These are phyloP conservation scores for Barnettozyma siamensis DNA, from an alignment of 805 yeast genomes.

Conservation along the genomic window DNA sequence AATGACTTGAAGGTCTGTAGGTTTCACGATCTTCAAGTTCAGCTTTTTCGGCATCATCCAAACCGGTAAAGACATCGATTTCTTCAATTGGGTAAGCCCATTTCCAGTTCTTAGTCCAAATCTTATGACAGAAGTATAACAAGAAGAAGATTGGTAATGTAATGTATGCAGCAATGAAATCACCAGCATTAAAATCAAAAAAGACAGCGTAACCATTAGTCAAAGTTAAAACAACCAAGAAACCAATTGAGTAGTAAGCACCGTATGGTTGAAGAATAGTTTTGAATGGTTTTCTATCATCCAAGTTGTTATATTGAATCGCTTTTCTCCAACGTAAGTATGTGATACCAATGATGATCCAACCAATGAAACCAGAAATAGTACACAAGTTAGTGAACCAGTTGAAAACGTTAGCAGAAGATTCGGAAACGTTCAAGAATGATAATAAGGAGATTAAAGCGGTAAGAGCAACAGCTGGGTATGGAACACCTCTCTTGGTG, in stretches of 20 bases:
- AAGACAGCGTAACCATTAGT: slow-evolving; percentile 75
- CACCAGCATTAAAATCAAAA: slow-evolving; percentile 39
- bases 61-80: slow-evolving; percentile 55
- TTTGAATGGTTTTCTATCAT: slow-evolving; percentile 52
- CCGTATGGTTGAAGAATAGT: slow-evolving; percentile 53
- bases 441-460: slow-evolving; percentile 51
- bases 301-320: slow-evolving; percentile 43
- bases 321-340: slow-evolving; percentile 69
- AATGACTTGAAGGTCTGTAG: slow-evolving; percentile 6
- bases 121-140: slow-evolving; percentile 54
- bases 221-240: slow-evolving; percentile 47
- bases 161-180: slow-evolving; percentile 68
- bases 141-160: slow-evolving; percentile 52
- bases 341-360: slow-evolving; percentile 64
- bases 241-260: slow-evolving; percentile 45
- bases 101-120: slow-evolving; percentile 38
- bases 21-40: slow-evolving; percentile 15
- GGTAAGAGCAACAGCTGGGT: slow-evolving; percentile 39
- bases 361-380: slow-evolving; percentile 69
- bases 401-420: slow-evolving; percentile 52
- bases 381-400: slow-evolving; percentile 77
- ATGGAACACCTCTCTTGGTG: slow-evolving; percentile 68
- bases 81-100: slow-evolving; percentile 49
- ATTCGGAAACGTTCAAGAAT: slow-evolving; percentile 58
- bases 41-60: slow-evolving; percentile 50